Evolutionary conservation across 179 eudicot genomes (phyloP).

Genomic region (Beta macrorhiza): DNA sequence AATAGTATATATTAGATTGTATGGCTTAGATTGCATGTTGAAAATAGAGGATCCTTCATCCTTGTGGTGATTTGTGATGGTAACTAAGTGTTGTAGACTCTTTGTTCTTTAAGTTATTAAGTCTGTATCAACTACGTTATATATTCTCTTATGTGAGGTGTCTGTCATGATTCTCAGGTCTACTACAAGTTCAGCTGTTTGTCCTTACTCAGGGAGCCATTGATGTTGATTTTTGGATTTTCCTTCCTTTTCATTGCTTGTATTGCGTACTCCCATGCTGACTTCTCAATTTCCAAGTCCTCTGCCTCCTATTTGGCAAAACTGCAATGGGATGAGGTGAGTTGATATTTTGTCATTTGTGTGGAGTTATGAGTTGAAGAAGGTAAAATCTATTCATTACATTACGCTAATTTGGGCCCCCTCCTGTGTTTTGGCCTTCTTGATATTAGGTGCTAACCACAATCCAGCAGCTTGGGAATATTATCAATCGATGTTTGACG

Average conservation of each 20-base stretch:
- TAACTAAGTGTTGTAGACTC: no score
- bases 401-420: conserved; percentile 7
- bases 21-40: no score
- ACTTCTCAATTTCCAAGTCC: conserved; percentile 89
- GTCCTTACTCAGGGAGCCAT: conserved; percentile 80
- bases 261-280: conserved; percentile 78
- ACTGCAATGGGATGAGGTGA: conserved; percentile 97
- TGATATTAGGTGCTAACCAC: conserved; percentile 60
- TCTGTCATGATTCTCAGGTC: conserved; percentile 55
- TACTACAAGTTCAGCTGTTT: conserved; percentile 83
- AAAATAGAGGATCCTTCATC: no score
- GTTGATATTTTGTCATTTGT: not conserved
- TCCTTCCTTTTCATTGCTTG: conserved; percentile 84
- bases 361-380: not conserved
- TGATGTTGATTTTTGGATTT: conserved; percentile 88
- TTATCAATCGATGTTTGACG: conserved; percentile 53
- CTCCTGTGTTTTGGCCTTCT: not conserved
- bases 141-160: conserved; percentile 9
- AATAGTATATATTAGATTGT: no score
- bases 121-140: not conserved
- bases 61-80: no score
- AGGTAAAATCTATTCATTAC: not conserved
- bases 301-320: conserved; percentile 89
- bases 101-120: not conserved
- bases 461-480: conserved; percentile 68